Evolutionary conservation across 768 basidiomycete species (phyloP).

Genomic region (Boletus rubropictus): DNA sequence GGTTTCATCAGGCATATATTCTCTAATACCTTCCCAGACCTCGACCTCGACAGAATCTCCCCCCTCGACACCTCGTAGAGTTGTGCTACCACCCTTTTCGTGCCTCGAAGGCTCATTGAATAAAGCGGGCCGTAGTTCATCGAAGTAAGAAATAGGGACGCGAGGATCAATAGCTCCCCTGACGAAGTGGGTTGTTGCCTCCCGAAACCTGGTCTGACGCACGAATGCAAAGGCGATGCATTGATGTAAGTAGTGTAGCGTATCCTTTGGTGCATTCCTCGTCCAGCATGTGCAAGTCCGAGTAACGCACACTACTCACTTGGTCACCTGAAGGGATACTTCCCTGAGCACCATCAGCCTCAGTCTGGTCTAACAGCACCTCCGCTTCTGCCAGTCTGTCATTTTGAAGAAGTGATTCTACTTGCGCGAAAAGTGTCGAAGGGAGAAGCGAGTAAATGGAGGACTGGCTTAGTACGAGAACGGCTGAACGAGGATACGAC

Average conservation of each 20-base stretch:
- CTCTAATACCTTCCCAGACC: constrained; percentile 70
- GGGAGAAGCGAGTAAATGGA: constrained; percentile 63
- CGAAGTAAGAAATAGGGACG: constrained; percentile 73
- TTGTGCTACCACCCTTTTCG: neutral
- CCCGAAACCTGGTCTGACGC: constrained; percentile 74
- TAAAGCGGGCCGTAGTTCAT: constrained; percentile 63
- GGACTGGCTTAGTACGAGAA: constrained; percentile 58
- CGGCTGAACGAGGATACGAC: constrained; percentile 59
- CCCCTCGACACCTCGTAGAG: neutral
- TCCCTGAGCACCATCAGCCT: constrained; percentile 29
- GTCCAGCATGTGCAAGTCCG: neutral
- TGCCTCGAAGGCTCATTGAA: constrained; percentile 30
- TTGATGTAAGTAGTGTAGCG: constrained; percentile 74
- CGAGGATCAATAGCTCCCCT: constrained; percentile 82
- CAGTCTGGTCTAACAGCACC: constrained; percentile 50
- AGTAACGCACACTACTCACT: constrained; percentile 4
- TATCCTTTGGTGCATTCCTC: constrained; percentile 43
- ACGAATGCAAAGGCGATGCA: constrained; percentile 77
- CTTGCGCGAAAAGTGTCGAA: constrained; percentile 66
- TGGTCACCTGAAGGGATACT: constrained; percentile 5
- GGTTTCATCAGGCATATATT: constrained; percentile 61
- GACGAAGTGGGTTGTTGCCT: constrained; percentile 73
- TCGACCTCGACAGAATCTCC: constrained; percentile 49
- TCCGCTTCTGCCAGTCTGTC: constrained; percentile 62
- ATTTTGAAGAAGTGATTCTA: constrained; percentile 59